A percentile compares a stretch with the other conserved stretches of the same genome.
Evolutionary conservation across 495 filamentous ascomycete species (phyloP).

Genomic region (Xylaria venustula): DNA sequence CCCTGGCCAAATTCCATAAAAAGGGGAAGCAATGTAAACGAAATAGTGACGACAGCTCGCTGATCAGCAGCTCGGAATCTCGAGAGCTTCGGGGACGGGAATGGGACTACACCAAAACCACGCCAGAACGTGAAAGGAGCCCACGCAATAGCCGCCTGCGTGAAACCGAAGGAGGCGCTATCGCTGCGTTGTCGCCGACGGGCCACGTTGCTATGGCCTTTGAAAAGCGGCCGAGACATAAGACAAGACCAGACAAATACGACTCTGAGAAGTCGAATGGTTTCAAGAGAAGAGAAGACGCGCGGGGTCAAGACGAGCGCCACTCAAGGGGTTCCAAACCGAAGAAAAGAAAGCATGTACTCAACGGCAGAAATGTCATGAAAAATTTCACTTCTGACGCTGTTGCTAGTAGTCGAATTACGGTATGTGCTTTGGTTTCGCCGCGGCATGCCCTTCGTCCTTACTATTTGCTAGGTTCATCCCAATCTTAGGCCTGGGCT

Average conservation of each 20-base stretch:
- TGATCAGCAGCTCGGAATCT: conserved; percentile 18
- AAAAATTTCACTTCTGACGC: conserved; percentile 64
- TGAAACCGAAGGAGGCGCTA: conserved; percentile 11
- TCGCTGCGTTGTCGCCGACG: conserved; percentile 14
- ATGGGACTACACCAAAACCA: conserved; percentile 5
- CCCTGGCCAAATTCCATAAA: background rate
- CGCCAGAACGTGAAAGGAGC: background rate
- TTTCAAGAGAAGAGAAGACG: conserved; percentile 36
- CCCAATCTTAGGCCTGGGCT: conserved; percentile 57
- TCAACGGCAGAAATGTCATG: conserved; percentile 51
- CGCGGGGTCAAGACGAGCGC: conserved; percentile 20
- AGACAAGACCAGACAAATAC: conserved; percentile 59
- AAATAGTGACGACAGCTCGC: conserved; percentile 22
- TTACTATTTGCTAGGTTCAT: conserved; percentile 50
- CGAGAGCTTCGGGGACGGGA: background rate
- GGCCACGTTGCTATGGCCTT: conserved; percentile 35
- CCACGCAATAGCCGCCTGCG: background rate
- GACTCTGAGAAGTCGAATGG: conserved; percentile 42
- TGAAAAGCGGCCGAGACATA: conserved; percentile 59
- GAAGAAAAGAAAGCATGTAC: conserved; percentile 29
- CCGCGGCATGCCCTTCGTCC: background rate
- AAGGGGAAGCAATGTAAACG: conserved; percentile 20
- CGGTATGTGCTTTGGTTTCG: conserved; percentile 45
- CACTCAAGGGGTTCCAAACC: conserved; percentile 34
- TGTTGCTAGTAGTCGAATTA: conserved; percentile 61